Base-by-base conservation (phyloP, 2,329 filamentous ascomycete genomes). In the Tolypocladium ophioglossoides region DNA sequence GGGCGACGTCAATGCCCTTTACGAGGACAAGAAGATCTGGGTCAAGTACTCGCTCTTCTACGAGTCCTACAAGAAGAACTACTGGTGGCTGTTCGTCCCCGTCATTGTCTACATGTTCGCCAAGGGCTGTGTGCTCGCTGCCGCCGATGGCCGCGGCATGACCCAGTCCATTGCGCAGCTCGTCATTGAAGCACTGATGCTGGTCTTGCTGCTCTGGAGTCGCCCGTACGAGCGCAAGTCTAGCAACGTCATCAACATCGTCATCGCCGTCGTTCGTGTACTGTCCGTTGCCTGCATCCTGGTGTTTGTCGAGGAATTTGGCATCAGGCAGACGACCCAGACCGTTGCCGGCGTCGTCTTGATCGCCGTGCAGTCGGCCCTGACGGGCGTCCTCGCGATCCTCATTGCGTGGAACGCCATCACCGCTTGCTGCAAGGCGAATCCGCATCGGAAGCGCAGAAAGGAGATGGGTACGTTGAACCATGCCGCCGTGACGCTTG, bases 11-110 rank as follows among this genome's bases (percentile, higher is more conserved):
- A 77, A 78, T 18, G 82, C 76, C 14, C 78, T 99, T 10, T 97
- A 91, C 70, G 88, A 96, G 56, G 80, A 97, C 72, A 95, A 94
- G 76, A 82, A 87, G 55, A 85, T 86, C 41, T 96, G 94, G 91
- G 79, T 89, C 68, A 95, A 94, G 75, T 99, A 99, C 78, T 94
- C 89, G 64, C 78, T 96, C 58, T 97, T 99, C 74, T 99, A 99
- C 75, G 94, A 97, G 65, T 86, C 86, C 62, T 97, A 96, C 78
- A 91, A 90, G 74, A 90, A 88, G 71, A 83, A 85, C 62, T 96
- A 92, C 75, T 99, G 94, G 94, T 97, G 92, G 92, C 73, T 96
- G 27, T 97, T 99, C 67, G 79, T 97, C 16, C 94, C 94, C 0
- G 77, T 81, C 57, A 96, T 97, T 64, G 57, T 91, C 59, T 97